A percentile compares a stretch with the other conserved stretches of the same genome.
These are phyloP conservation scores for Pugionium dolabratum DNA, from an alignment of 345 rosid species.

Conservation along the genomic window DNA sequence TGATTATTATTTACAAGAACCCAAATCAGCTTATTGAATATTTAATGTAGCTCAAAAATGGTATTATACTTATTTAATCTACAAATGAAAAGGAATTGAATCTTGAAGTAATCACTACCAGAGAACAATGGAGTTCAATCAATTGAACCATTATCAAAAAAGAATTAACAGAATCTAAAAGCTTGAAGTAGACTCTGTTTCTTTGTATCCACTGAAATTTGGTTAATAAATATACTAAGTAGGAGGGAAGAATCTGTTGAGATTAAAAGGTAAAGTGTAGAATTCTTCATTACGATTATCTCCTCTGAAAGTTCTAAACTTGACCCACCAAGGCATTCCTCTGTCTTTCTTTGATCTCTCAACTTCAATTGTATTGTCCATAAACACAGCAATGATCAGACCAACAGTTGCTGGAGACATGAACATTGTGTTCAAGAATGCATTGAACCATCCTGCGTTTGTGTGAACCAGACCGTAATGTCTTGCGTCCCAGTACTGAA, in stretches of 20 bases:
- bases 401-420: constrained; percentile 83
- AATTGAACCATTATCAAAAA: constrained; percentile 13
- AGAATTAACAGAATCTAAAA: constrained; percentile 11
- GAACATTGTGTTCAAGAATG: constrained; percentile 82
- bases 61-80: constrained; percentile 31
- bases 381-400: constrained; percentile 68
- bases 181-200: background rate
- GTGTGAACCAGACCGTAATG: constrained; percentile 81
- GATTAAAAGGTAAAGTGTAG: constrained; percentile 92
- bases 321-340: constrained; percentile 99
- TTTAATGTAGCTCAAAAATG: too few species aligned
- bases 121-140: background rate
- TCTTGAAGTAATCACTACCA: background rate
- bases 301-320: constrained; percentile 82
- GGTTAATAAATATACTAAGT: constrained; percentile 41
- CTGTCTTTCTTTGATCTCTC: constrained; percentile 83
- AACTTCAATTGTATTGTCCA: constrained; percentile 82
- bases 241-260: constrained; percentile 92
- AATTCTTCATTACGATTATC: constrained; percentile 95
- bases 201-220: background rate
- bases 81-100: constrained; percentile 5
- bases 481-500: constrained; percentile 61
- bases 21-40: background rate
- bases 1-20: too few species aligned
- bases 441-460: constrained; percentile 81